Evolutionary conservation across 805 yeast genomes (phyloP).

Genomic region (Yarrowia sp.): DNA sequence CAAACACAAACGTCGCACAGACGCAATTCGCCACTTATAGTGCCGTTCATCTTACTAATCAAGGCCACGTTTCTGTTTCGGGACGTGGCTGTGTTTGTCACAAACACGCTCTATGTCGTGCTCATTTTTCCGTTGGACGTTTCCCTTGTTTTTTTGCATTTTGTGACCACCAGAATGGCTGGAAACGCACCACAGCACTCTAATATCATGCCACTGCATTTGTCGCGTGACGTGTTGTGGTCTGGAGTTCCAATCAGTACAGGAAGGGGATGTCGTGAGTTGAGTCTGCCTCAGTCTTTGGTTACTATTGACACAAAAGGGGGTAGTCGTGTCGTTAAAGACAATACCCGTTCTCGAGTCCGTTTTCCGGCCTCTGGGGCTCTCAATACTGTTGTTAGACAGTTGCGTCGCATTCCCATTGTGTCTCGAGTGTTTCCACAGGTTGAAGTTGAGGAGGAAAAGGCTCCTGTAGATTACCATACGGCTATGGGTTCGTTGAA

Average conservation of each 20-base stretch:
- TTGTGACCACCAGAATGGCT: neutral
- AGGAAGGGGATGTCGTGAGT: neutral
- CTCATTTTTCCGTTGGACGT: neutral
- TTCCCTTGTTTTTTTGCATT: neutral
- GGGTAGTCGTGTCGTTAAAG: neutral
- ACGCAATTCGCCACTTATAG: neutral
- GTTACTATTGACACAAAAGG: neutral
- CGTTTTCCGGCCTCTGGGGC: neutral
- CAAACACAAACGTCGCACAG: neutral
- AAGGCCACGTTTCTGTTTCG: neutral
- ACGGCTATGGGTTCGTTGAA: neutral
- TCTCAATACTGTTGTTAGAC: neutral
- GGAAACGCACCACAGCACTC: neutral
- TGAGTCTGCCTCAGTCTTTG: neutral
- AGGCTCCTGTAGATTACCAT: neutral
- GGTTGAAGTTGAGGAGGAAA: neutral
- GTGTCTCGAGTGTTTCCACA: neutral
- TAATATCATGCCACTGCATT: neutral
- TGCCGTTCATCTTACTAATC: neutral
- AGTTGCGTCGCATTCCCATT: neutral
- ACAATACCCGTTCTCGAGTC: neutral
- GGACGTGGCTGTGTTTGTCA: neutral
- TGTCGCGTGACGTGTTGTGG: neutral
- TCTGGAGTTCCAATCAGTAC: constrained; percentile 3
- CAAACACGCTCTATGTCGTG: neutral